These are phyloP conservation scores for Ustilago loliicola DNA, from an alignment of 1,284 basidiomycete genomes.

Conservation along the genomic window DNA sequence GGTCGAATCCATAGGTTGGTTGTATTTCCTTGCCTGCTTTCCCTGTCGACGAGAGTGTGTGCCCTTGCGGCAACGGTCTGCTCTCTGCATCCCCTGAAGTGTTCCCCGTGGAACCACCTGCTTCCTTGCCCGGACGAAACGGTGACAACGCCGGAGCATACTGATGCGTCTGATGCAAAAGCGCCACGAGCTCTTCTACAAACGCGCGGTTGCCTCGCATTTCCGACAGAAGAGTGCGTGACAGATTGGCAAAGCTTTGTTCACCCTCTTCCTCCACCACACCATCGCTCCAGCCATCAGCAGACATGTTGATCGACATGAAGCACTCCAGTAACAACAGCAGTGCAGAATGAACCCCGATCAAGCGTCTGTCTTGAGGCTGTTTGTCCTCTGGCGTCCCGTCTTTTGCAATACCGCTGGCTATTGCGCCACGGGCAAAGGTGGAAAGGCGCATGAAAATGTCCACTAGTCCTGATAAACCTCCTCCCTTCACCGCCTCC, in stretches of 20 bases:
- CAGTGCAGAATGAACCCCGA: slow-evolving; percentile 49
- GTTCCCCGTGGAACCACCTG: neutral
- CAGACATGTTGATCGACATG: slow-evolving; percentile 45
- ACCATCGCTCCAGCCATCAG: slow-evolving; percentile 35
- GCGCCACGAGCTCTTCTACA: slow-evolving; percentile 34
- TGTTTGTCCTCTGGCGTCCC: slow-evolving; percentile 24
- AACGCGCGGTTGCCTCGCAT: slow-evolving; percentile 21
- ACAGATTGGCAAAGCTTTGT: slow-evolving; percentile 5
- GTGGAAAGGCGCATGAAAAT: slow-evolving; percentile 29
- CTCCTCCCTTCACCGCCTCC: slow-evolving; percentile 2
- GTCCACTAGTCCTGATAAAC: slow-evolving; percentile 27
- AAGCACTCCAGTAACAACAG: slow-evolving; percentile 47
- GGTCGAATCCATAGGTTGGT: slow-evolving; percentile 47
- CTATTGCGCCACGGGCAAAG: slow-evolving; percentile 48
- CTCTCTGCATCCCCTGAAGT: too few relatives aligned
- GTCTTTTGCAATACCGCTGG: slow-evolving; percentile 25
- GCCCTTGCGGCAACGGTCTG: slow-evolving; percentile 40
- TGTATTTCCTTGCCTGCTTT: slow-evolving; percentile 13
- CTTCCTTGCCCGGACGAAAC: slow-evolving; percentile 32
- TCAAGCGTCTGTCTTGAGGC: slow-evolving; percentile 41
- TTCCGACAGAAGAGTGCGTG: slow-evolving; percentile 14
- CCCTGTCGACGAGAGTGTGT: slow-evolving; percentile 54
- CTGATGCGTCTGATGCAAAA: slow-evolving; percentile 45
- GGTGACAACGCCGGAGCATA: slow-evolving; percentile 58
- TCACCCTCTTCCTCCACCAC: neutral